phyloP scores from a whole-genome alignment of 192 early-diverging fungal species.

The Entomortierella parvispora region DNA sequence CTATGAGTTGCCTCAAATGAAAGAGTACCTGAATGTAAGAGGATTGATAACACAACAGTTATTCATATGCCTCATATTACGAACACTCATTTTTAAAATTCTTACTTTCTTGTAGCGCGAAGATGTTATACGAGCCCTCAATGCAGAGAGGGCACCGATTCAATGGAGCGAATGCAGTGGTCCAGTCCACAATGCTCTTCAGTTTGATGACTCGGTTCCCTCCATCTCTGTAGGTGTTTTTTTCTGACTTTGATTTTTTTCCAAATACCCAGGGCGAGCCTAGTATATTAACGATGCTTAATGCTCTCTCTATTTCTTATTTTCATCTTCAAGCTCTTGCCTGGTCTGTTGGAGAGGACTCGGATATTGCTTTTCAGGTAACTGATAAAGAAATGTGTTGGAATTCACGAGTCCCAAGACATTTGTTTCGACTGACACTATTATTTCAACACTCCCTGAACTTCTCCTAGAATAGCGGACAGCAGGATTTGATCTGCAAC shows the following conservation, averaged over 20 bases:
- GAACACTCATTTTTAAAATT: too few relatives aligned
- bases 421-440: too few relatives aligned
- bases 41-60: too few relatives aligned
- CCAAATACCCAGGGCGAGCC: too few relatives aligned
- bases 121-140: constrained; percentile 66
- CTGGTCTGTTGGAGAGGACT: constrained; percentile 65
- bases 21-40: constrained; percentile 61
- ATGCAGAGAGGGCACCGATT: constrained; percentile 52
- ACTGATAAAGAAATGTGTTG: not conserved
- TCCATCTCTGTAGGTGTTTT: constrained; percentile 61
- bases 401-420: too few relatives aligned
- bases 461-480: constrained; percentile 63
- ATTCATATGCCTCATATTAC: too few relatives aligned
- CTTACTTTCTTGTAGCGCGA: constrained; percentile 43
- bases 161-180: constrained; percentile 75
- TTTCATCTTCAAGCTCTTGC: constrained; percentile 65
- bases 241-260: too few relatives aligned
- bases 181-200: constrained; percentile 58
- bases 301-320: too few relatives aligned
- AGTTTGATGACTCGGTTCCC: constrained; percentile 62
- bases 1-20: constrained; percentile 57
- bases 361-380: constrained; percentile 76
- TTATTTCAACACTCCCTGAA: too few relatives aligned
- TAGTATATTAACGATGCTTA: too few relatives aligned
- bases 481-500: constrained; percentile 87